A percentile compares a stretch with the other conserved stretches of the same genome.
Conservation (phyloP, 2,329 filamentous ascomycete genomes). For the Botrytis medusae region DNA sequence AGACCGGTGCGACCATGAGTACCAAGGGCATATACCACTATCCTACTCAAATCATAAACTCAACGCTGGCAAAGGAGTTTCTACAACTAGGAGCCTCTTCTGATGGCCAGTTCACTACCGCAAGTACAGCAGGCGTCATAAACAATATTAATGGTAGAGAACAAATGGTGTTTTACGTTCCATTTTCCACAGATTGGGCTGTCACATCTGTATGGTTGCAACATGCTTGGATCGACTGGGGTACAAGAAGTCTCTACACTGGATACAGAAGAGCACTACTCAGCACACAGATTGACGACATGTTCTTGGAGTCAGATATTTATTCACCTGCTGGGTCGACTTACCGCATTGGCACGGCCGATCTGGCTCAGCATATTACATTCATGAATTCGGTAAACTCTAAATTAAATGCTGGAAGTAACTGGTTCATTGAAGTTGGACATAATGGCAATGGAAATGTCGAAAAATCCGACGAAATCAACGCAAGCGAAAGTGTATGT, state of each 20-base stretch:
- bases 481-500: slow-evolving; percentile 37
- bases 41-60: slow-evolving; percentile 54
- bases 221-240: slow-evolving; percentile 62
- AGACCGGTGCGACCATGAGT: slow-evolving; percentile 44
- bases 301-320: slow-evolving; percentile 55
- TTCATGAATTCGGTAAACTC: slow-evolving; percentile 47
- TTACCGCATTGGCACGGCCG: slow-evolving; percentile 51
- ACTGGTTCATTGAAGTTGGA: slow-evolving; percentile 53
- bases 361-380: slow-evolving; percentile 48
- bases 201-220: slow-evolving; percentile 57
- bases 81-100: slow-evolving; percentile 51
- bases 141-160: slow-evolving; percentile 57
- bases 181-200: slow-evolving; percentile 44
- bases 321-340: slow-evolving; percentile 47
- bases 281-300: slow-evolving; percentile 52
- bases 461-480: slow-evolving; percentile 41
- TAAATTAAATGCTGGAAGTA: slow-evolving; percentile 52
- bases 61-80: slow-evolving; percentile 54
- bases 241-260: slow-evolving; percentile 54
- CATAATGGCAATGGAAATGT: slow-evolving; percentile 58
- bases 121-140: slow-evolving; percentile 57
- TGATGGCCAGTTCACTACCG: slow-evolving; percentile 40
- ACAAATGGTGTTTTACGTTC: slow-evolving; percentile 62
- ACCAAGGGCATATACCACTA: slow-evolving; percentile 58
- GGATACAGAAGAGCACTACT: slow-evolving; percentile 34